Percentiles rank a stretch among this genome's conserved stretches.
These are phyloP conservation scores for Penicillium mononematosum DNA, from an alignment of 495 filamentous ascomycete genomes.

Conservation along the genomic window DNA sequence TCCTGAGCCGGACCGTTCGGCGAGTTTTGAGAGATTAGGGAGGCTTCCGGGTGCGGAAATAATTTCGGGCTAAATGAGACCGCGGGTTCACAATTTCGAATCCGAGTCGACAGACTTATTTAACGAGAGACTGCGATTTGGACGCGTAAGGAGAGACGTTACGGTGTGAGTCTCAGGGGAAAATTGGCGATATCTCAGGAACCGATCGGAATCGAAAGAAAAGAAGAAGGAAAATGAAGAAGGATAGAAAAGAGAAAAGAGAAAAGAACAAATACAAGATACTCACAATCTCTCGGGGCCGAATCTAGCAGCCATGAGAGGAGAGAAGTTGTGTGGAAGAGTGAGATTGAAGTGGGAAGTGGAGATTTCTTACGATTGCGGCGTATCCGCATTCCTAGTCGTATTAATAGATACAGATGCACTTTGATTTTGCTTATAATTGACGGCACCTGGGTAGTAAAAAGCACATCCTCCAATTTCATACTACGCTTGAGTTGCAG, in stretches of 20 bases:
- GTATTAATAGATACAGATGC: conserved; percentile 16
- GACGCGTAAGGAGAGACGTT: conserved; percentile 14
- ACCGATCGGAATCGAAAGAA: conserved; percentile 7
- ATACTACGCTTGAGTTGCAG: conserved; percentile 4
- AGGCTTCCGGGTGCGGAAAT: not conserved
- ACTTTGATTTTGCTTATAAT: not conserved
- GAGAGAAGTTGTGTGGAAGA: conserved; percentile 60
- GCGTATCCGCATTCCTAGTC: conserved; percentile 25
- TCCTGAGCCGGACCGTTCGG: conserved; percentile 6
- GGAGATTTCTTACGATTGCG: conserved; percentile 21
- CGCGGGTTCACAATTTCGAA: not conserved
- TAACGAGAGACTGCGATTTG: conserved; percentile 21
- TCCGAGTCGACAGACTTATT: conserved; percentile 7
- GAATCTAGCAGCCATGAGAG: conserved; percentile 63
- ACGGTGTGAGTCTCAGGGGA: conserved; percentile 17
- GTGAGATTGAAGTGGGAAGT: conserved; percentile 66
- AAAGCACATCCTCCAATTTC: not conserved
- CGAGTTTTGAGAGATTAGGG: conserved; percentile 1
- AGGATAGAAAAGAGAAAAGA: conserved; percentile 49
- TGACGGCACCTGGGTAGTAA: not conserved
- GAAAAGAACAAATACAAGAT: conserved; percentile 50
- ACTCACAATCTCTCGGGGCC: conserved; percentile 15
- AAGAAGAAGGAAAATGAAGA: conserved; percentile 50
- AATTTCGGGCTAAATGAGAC: not conserved
- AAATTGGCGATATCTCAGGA: conserved; percentile 3